Conservation (phyloP, 345 rosid species). For the Populus euphratica region DNA sequence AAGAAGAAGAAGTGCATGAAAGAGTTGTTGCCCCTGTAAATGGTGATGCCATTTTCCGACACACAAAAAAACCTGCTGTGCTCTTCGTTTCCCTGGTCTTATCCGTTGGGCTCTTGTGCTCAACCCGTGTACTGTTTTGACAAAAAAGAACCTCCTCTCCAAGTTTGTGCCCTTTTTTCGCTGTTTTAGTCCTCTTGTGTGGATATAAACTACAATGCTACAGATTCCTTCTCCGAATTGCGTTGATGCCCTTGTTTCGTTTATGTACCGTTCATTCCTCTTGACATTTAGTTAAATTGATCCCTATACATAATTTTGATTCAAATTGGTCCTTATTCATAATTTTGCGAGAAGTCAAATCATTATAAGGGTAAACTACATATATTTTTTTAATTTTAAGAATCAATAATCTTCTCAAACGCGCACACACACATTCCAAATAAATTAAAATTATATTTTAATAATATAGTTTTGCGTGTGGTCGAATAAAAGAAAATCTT, state of each 20-base stretch:
- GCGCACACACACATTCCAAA: too few species aligned
- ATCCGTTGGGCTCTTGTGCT: conserved; percentile 1
- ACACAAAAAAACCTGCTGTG: neutral
- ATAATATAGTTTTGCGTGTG: too few species aligned
- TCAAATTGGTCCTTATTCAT: neutral
- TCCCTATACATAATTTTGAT: neutral
- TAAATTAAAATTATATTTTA: too few species aligned
- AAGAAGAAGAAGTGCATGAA: conserved; percentile 57
- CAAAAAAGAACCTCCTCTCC: neutral
- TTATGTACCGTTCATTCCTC: neutral
- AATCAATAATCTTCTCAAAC: too few species aligned
- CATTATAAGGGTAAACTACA: too few species aligned
- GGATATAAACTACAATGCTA: neutral
- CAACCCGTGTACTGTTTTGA: too few species aligned
- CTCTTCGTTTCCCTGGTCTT: conserved; percentile 9
- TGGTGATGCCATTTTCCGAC: conserved; percentile 36
- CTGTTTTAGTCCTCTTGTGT: neutral
- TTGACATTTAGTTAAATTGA: neutral
- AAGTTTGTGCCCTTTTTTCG: neutral
- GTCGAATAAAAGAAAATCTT: too few species aligned
- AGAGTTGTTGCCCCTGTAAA: conserved; percentile 46
- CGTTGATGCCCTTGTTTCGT: neutral
- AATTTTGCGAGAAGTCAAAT: too few species aligned
- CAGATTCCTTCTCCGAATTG: neutral
- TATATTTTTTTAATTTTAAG: too few species aligned